Evolutionary conservation across 192 early-diverging fungal species (phyloP).

Genomic region (Coemansia aciculifera): DNA sequence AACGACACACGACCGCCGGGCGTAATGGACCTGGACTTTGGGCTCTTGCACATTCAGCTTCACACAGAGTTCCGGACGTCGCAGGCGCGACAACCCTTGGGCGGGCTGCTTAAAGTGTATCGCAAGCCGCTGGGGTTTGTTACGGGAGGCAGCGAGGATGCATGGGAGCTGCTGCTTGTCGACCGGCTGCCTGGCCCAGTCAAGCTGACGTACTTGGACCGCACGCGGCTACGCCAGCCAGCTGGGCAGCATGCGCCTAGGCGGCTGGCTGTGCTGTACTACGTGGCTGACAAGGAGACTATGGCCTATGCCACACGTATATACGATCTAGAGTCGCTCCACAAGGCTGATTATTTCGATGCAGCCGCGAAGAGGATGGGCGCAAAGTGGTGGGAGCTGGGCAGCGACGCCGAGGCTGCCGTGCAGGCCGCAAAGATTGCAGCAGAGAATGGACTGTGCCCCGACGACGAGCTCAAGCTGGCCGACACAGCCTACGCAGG

Average conservation of each 20-base stretch:
- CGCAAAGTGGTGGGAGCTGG: constrained; percentile 24
- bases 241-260: constrained; percentile 38
- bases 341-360: constrained; percentile 16
- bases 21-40: constrained; percentile 27
- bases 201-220: constrained; percentile 40
- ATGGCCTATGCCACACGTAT: constrained; percentile 32
- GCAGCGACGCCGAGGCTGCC: constrained; percentile 15
- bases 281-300: constrained; percentile 35
- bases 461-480: constrained; percentile 25
- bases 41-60: constrained; percentile 42
- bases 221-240: constrained; percentile 38
- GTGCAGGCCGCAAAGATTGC: constrained; percentile 18
- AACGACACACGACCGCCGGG: constrained; percentile 13
- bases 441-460: constrained; percentile 21
- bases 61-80: constrained; percentile 45
- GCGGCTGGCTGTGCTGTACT: constrained; percentile 45
- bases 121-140: constrained; percentile 39
- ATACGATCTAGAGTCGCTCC: constrained; percentile 46
- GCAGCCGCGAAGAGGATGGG: constrained; percentile 13
- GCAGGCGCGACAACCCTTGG: constrained; percentile 33
- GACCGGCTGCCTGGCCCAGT: constrained; percentile 48
- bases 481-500: constrained; percentile 41
- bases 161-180: constrained; percentile 53
- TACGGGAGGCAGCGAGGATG: constrained; percentile 1
- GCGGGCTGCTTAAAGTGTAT: constrained; percentile 48